Evolutionary conservation across 441 rosid genomes (phyloP), one percentile per base, ranked within the genome.

Genomic region (Erysimum pusillum): DNA sequence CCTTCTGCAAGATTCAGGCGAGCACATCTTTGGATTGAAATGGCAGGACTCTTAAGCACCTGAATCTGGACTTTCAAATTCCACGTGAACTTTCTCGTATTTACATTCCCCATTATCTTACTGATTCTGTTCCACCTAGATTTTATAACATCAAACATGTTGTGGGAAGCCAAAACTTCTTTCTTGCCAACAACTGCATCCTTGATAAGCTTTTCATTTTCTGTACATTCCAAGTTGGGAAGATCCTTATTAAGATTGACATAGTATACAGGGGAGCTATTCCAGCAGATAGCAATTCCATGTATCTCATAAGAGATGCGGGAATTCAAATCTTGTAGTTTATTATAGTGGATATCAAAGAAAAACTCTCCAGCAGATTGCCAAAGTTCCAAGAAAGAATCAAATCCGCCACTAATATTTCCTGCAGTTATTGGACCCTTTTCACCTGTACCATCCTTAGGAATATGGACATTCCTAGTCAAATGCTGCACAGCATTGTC

Each of bases 241-340:
- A 96, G 85, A 86, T 94, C 97, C 86, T 88, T 96, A 11, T 88
- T 94, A 79, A 96, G 81, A 78, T 88, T 89, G 78, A 90, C 73
- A 78, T 91, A 93, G 86, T 91, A 93, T 39, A 93, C 94, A 36
- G 91, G 93, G 52, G 98, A 93, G 78, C 82, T 85, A 67, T 87
- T 88, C 98, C 98, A 96, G 83, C 99, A 96, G 71, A 96, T 78
- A 36, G 98, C 97, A 60, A 96, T 86, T 74, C 99, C 99, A 76
- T 88, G 91, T 77, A 93, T 82, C 83, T 93, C 99, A 77, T 87
- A 93, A 18, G 80, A 82, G 66, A 69, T 80, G 73, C 68, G 54
- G 36, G 87, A 78, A 71, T 85, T 87, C 68, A 80, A 66, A 80
- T 76, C 89, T 63, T 88, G 80, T 63, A 80, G 77, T 82, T 86